A percentile compares a stretch with the other conserved stretches of the same genome.
Conservation (phyloP, 2,329 filamentous ascomycete genomes). For the Phyllosticta capitalensis region DNA sequence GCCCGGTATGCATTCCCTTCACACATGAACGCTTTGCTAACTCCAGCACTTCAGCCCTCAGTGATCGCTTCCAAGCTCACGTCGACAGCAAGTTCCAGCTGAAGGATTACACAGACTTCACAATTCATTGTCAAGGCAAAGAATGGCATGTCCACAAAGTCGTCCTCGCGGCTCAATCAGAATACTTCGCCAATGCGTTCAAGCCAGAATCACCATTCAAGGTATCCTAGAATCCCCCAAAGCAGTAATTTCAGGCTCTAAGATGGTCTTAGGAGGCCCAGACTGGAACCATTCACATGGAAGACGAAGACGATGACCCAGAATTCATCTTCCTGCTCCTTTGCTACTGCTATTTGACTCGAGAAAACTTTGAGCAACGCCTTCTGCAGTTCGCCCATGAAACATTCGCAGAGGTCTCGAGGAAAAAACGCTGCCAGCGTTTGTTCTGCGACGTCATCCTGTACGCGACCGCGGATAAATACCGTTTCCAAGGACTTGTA, state of each 20-base stretch:
- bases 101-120: neutral
- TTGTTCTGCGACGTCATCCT: too few species aligned
- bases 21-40: too few species aligned
- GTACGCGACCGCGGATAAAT: too few species aligned
- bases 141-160: neutral
- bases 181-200: neutral
- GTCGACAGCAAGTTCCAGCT: neutral
- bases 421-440: too few species aligned
- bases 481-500: too few species aligned
- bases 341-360: too few species aligned
- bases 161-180: neutral
- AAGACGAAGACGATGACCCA: slow-evolving; percentile 1
- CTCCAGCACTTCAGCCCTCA: neutral
- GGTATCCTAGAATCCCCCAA: neutral
- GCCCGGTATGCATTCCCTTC: too few species aligned
- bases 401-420: too few species aligned
- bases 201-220: neutral
- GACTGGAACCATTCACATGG: neutral
- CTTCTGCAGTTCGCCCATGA: too few species aligned
- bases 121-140: neutral
- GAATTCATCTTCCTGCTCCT: slow-evolving; percentile 2
- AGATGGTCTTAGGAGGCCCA: neutral
- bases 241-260: neutral
- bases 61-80: neutral
- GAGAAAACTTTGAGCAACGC: too few species aligned